Evolutionary conservation across 441 rosid species (phyloP).

Genomic region (Euphorbia celastroides): DNA sequence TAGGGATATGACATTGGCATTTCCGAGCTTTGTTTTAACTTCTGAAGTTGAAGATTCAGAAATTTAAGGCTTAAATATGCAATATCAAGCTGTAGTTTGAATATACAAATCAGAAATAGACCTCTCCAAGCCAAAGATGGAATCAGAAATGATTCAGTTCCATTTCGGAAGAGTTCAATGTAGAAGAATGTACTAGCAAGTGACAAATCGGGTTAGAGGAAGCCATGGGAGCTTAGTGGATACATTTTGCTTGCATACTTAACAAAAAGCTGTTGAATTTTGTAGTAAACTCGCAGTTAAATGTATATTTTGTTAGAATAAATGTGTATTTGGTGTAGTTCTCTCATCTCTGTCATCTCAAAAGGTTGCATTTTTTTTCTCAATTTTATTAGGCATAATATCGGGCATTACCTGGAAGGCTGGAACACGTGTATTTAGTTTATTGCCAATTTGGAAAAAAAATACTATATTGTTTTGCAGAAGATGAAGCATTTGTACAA

Average conservation of each 20-base stretch:
- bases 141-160: not conserved
- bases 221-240: not conserved
- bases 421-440: not conserved
- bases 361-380: not conserved
- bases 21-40: slow-evolving; percentile 64
- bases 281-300: not conserved
- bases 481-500: too few relatives aligned
- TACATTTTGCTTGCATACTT: not conserved
- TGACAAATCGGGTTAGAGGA: not conserved
- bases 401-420: too few relatives aligned
- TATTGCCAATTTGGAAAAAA: too few relatives aligned
- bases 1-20: slow-evolving; percentile 75
- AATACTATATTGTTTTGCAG: too few relatives aligned
- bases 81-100: not conserved
- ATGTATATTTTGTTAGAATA: not conserved
- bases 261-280: not conserved
- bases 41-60: slow-evolving; percentile 57
- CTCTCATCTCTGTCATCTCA: not conserved
- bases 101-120: not conserved
- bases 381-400: not conserved
- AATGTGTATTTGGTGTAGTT: not conserved
- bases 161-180: not conserved
- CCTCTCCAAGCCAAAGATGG: too few relatives aligned
- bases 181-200: not conserved
- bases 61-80: slow-evolving; percentile 17